A percentile compares a stretch with the other conserved stretches of the same genome.
These are phyloP conservation scores for Trebouxia sp. DNA, from an alignment of 139 green algal genomes.

Conservation along the genomic window DNA sequence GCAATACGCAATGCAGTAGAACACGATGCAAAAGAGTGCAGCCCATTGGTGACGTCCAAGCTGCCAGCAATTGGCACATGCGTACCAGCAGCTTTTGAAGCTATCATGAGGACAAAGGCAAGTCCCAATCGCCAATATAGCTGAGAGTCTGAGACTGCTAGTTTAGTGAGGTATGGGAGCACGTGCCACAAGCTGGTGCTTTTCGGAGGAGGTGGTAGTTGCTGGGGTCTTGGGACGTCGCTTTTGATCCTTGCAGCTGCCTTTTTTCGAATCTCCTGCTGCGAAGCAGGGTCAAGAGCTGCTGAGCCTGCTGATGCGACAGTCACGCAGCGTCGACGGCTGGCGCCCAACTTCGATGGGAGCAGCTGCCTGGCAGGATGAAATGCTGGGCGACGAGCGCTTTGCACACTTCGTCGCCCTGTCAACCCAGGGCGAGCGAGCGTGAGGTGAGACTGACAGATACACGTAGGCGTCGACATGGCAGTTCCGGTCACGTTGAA, in stretches of 20 bases:
- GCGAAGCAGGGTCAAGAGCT: neutral
- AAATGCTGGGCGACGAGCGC: neutral
- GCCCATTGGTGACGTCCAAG: neutral
- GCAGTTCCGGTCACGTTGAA: too few species aligned
- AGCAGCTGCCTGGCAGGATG: too few species aligned
- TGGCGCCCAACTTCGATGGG: neutral
- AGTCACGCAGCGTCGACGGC: neutral
- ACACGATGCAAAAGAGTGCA: neutral
- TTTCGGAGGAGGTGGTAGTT: constrained; percentile 32
- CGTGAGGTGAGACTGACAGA: neutral
- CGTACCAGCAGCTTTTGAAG: constrained; percentile 67
- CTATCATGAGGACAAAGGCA: constrained; percentile 70
- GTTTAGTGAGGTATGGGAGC: constrained; percentile 73
- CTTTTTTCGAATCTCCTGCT: constrained; percentile 16
- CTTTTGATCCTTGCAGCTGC: constrained; percentile 28
- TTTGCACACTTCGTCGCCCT: neutral
- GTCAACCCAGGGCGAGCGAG: neutral
- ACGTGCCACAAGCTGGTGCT: constrained; percentile 41
- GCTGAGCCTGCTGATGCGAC: constrained; percentile 19
- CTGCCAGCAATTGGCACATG: too few species aligned
- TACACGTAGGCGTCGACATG: neutral
- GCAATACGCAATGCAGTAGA: constrained; percentile 15
- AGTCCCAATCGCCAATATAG: constrained; percentile 72
- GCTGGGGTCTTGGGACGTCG: constrained; percentile 5
- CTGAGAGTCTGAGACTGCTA: constrained; percentile 69